Conservation (phyloP, 2,329 filamentous ascomycete species). For the Tothia fuscella region DNA sequence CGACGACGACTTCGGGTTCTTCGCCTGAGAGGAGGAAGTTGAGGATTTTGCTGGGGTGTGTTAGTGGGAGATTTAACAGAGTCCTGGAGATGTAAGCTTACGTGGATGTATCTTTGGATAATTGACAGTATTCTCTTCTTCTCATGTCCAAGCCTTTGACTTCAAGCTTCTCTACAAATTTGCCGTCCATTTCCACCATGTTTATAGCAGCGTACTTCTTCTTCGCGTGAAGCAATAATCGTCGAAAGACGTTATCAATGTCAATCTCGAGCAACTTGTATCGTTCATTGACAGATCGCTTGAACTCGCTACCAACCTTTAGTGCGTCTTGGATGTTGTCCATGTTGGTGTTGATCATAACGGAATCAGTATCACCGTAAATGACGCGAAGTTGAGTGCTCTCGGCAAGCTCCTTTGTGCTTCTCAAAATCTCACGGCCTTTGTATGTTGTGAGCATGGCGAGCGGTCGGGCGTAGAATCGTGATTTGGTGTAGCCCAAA, state of each 20-base stretch:
- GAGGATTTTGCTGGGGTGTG: slow-evolving; percentile 51
- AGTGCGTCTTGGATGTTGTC: slow-evolving; percentile 84
- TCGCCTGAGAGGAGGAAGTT: slow-evolving; percentile 91
- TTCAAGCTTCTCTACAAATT: slow-evolving; percentile 87
- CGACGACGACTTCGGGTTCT: slow-evolving; percentile 76
- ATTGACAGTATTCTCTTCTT: slow-evolving; percentile 86
- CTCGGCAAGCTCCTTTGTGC: slow-evolving; percentile 92
- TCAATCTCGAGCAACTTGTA: slow-evolving; percentile 93
- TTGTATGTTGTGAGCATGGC: slow-evolving; percentile 96
- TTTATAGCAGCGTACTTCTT: slow-evolving; percentile 99
- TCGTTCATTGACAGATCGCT: slow-evolving; percentile 83
- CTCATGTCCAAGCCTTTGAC: slow-evolving; percentile 98
- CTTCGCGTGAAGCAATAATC: slow-evolving; percentile 88
- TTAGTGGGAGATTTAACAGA: slow-evolving; percentile 12
- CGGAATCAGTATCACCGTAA: slow-evolving; percentile 96
- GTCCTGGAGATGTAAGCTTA: slow-evolving; percentile 21
- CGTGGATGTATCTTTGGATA: slow-evolving; percentile 88
- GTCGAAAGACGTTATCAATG: slow-evolving; percentile 92
- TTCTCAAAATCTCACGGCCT: slow-evolving; percentile 90
- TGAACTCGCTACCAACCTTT: slow-evolving; percentile 89
- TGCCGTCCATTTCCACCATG: slow-evolving; percentile 77
- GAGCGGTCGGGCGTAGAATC: slow-evolving; percentile 90
- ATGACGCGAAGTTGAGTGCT: slow-evolving; percentile 86
- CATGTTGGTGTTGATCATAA: slow-evolving; percentile 99
- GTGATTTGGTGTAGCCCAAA: slow-evolving; percentile 89